Evolutionary conservation across 148 eudicot genomes (phyloP), one percentile per base, ranked within the genome.

Genomic region (Chenopodium berlandieri): DNA sequence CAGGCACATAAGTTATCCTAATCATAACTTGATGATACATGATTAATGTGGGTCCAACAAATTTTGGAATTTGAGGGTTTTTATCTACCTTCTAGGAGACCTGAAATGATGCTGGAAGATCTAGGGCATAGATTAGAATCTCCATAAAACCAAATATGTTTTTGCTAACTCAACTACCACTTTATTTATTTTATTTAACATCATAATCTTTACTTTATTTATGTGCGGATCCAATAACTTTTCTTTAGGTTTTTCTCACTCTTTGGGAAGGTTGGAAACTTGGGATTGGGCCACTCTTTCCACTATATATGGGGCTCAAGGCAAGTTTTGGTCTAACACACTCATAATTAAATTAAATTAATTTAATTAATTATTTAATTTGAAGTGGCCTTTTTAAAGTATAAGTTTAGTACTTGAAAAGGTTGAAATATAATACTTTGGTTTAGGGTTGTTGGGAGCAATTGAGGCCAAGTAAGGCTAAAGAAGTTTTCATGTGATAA

Each of bases 101-200:
- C 89, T 86, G 88, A 90, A 88, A 90, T 90, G 81, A 90, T 88
- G 89, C 86, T 66, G 70, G 85, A 73, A 81, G 84, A 90, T 90
- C 75, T 83, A 84, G 77, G 75, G 77, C 74, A 82, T 84, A 84
- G 72, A 84, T 78, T 81, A 86, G 87, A 79, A 86, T 85, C 84
- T 83, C 66, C 85, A 85, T 83, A 77, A 72, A 75, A 75, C 79
- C 70, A 77, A 67, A 83, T 60, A 66, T 85, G 82, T 82, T 78
- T 56, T 73, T 79, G 65, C 83, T 75, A 60, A 83, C 81, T 81
- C 83, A 79, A 89, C 58, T 65, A 75, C 64, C 67, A 58, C 4
- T 32, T n/a, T 56, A 14, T 54, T 54, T 54, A 13, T 10, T 9
- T 1, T 54, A 13, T 12, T 12, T 16, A 16, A 56, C 16, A 14